Conservation (phyloP, 176 grass and related monocot species). For the Cocos nucifera region DNA sequence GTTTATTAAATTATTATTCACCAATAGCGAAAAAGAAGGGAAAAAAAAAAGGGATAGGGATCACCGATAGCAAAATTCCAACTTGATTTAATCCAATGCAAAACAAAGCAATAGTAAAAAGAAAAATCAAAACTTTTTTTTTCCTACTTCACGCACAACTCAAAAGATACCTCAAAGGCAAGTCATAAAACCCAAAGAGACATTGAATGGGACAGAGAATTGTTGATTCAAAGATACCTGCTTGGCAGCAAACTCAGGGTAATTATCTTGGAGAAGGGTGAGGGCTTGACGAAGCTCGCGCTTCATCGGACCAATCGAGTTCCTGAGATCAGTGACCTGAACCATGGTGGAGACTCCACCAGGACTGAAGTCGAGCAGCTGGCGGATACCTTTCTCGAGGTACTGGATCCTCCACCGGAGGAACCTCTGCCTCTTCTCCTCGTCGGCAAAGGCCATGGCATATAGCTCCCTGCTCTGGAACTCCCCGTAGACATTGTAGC, state of each 20-base stretch:
- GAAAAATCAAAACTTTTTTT: too few relatives aligned
- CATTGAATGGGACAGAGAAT: too few relatives aligned
- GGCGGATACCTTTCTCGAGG: conserved; percentile 6
- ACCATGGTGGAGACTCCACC: conserved; percentile 1
- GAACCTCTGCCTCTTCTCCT: conserved; percentile 1
- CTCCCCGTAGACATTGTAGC: conserved; percentile 11
- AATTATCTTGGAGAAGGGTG: conserved; percentile 10
- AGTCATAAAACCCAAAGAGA: too few relatives aligned
- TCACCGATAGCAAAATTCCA: too few relatives aligned
- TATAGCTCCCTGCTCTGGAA: conserved; percentile 1
- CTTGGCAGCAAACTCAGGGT: conserved; percentile 11
- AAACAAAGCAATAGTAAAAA: too few relatives aligned
- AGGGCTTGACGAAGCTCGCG: neutral
- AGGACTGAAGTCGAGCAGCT: neutral
- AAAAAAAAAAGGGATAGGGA: too few relatives aligned
- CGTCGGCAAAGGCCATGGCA: neutral
- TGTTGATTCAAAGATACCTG: neutral
- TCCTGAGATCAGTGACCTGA: conserved; percentile 8
- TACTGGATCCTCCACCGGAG: conserved; percentile 10
- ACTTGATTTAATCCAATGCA: too few relatives aligned
- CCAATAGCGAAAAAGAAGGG: too few relatives aligned
- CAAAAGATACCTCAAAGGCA: too few relatives aligned
- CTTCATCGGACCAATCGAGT: neutral
- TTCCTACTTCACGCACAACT: too few relatives aligned
- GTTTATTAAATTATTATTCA: too few relatives aligned